Base-by-base conservation (phyloP, 306 rosid genomes). In the Inga leiocalycina region DNA sequence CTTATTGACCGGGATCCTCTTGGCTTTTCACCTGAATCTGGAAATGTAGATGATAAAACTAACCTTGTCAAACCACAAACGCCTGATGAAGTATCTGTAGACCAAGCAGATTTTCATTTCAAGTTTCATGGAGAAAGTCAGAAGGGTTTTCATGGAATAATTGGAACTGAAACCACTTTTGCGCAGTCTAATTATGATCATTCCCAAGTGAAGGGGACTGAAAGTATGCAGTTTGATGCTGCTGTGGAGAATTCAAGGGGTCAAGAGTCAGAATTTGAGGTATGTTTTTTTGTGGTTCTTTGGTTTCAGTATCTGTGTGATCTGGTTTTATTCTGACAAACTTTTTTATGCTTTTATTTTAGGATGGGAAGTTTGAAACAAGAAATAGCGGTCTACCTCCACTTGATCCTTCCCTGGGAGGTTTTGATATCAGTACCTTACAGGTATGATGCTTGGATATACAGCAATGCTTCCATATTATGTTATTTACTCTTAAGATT, bases 1-100 rank as follows among this genome's bases (percentile, higher is more conserved):
- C 95, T 94, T 72, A 94, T 94, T 82, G 98, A 94, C 71, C 95
- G 89, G 85, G 95, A 94, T 88, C 97, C 91, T 83, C 79, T 80
- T 76, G 93, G 85, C 75, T 94, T 86, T 85, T 81, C 90, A 71
- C 82, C 94, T 61, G 83, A 64, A 4, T 75, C 84, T 45, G 84
- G 85, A 79, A 86, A 83, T 22, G 77, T 71, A 71, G 91, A 81
- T 80, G 41, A 77, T 68, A 71, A 85, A 82, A 86, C 86, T 81
- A 87, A 94, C 76, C 90, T 89, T 75, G 88, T 81, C 80, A 80
- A 89, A 19, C 91, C 91, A 82, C 84, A 85, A 79, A 77, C 89
- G 77, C 71, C 94, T 81, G 91, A 86, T 56, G 91, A 81, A 77
- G 90, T 79, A 88, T 82, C 80, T 79, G 74, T 79, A 34, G 79